Evolutionary conservation across 2,329 filamentous ascomycete species (phyloP).

Genomic region (Penicillium sp.): DNA sequence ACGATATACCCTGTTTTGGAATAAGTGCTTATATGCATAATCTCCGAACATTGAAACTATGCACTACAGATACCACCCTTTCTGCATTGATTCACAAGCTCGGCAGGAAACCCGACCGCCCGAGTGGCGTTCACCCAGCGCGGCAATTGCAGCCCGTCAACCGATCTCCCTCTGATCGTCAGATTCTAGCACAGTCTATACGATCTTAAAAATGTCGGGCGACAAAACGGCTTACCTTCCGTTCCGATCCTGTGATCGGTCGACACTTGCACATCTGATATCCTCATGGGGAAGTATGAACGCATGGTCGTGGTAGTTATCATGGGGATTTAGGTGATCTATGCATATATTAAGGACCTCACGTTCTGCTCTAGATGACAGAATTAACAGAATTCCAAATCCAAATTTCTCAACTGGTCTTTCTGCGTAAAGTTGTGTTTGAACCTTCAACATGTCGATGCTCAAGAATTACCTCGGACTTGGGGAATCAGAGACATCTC

Average conservation of each 20-base stretch:
- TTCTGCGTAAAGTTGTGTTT: not conserved
- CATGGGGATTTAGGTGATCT: not conserved
- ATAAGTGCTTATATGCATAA: not conserved
- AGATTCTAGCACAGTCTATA: not conserved
- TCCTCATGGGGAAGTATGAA: not conserved
- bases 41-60: not conserved
- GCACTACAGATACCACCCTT: not conserved
- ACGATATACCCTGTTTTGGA: not conserved
- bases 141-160: slow-evolving; percentile 1
- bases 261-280: not conserved
- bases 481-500: not conserved
- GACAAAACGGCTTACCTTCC: slow-evolving; percentile 6
- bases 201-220: not conserved
- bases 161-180: not conserved
- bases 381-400: not conserved
- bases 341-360: not conserved
- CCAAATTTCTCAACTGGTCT: not conserved
- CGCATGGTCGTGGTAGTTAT: not conserved
- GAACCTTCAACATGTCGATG: slow-evolving; percentile 5
- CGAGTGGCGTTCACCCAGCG: slow-evolving; percentile 6
- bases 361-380: not conserved
- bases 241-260: slow-evolving; percentile 21
- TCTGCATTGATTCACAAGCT: not conserved
- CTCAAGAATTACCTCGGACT: not conserved
- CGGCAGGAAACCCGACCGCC: not conserved